Evolutionary conservation across 2,329 filamentous ascomycete genomes (phyloP).

Genomic region (Xylaria hypoxylon): DNA sequence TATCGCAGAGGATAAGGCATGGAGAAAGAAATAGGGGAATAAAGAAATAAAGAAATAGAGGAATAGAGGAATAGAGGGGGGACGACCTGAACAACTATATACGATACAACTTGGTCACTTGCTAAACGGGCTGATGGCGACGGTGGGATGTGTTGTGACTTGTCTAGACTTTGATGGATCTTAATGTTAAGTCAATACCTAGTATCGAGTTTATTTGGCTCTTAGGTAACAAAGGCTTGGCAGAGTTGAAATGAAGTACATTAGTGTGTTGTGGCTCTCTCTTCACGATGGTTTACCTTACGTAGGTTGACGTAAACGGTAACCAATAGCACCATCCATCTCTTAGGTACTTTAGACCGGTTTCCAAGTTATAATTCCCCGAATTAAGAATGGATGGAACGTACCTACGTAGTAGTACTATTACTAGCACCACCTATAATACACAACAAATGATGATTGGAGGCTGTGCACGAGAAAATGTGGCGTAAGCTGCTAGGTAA

Average conservation of each 20-base stretch:
- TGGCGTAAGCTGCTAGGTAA: background rate
- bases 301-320: background rate
- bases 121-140: background rate
- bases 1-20: background rate
- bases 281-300: background rate
- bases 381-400: too few species aligned
- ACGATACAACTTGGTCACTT: background rate
- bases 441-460: too few species aligned
- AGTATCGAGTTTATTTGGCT: background rate
- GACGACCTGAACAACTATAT: background rate
- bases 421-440: too few species aligned
- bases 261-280: background rate
- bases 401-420: too few species aligned
- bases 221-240: background rate
- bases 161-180: background rate
- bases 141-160: background rate
- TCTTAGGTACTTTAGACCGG: too few species aligned
- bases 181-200: background rate
- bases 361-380: too few species aligned
- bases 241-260: background rate
- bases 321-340: too few species aligned
- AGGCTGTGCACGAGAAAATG: background rate
- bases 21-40: too few species aligned
- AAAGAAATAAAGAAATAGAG: too few species aligned
- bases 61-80: background rate